Evolutionary conservation across 345 rosid species (phyloP).

Genomic region (Salix arbutifolia): DNA sequence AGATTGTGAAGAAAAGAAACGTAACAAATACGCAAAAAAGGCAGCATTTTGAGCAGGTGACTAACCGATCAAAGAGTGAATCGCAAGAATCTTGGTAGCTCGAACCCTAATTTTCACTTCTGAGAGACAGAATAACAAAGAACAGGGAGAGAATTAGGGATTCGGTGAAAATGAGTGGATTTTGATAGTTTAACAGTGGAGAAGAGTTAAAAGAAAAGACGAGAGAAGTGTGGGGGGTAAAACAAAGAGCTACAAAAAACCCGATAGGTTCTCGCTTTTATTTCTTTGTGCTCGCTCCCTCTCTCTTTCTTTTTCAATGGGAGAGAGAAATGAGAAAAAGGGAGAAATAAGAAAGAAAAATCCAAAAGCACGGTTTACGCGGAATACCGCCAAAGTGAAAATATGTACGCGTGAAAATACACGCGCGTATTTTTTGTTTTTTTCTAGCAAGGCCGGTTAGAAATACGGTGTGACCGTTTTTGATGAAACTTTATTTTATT

Average conservation of each 20-base stretch:
- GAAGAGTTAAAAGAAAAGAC: neutral
- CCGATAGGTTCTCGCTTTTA: neutral
- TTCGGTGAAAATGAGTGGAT: neutral
- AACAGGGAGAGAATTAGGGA: neutral
- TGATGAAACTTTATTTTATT: too few relatives aligned
- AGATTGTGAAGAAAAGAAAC: neutral
- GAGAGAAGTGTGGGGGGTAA: neutral
- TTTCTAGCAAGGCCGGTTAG: too few relatives aligned
- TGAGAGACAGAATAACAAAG: neutral
- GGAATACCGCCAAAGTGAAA: slow-evolving; percentile 39
- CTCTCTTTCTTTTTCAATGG: neutral
- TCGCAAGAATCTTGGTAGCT: slow-evolving; percentile 12
- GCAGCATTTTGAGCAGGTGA: neutral
- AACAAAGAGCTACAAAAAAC: neutral
- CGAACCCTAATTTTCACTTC: neutral
- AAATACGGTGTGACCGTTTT: too few relatives aligned
- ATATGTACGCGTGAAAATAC: neutral
- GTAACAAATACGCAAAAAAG: neutral
- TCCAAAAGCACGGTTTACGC: slow-evolving; percentile 37
- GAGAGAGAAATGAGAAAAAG: neutral
- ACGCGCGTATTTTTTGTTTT: too few relatives aligned
- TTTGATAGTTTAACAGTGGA: neutral
- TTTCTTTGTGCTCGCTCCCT: neutral
- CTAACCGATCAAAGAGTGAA: slow-evolving; percentile 33
- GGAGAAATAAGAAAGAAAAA: neutral